phyloP scores from a whole-genome alignment of 164 flowering plant species.

The Liquidambar formosana region DNA sequence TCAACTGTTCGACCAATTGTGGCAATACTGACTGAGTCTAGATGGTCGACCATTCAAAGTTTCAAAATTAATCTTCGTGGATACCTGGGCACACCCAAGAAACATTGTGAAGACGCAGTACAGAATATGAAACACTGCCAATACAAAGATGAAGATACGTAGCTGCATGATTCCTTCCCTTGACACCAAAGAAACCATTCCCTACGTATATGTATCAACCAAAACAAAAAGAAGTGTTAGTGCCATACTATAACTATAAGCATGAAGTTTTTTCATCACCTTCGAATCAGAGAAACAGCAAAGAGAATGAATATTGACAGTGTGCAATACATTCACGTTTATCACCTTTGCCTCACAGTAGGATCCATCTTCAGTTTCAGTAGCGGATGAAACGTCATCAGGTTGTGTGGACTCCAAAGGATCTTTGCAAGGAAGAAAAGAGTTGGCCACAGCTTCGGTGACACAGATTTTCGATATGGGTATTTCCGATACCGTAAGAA shows the following conservation, averaged over 20 bases:
- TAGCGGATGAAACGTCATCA: not conserved
- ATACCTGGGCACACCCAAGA: constrained; percentile 22
- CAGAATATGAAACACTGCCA: constrained; percentile 23
- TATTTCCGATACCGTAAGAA: constrained; percentile 6
- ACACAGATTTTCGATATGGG: constrained; percentile 24
- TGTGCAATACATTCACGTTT: too few species aligned
- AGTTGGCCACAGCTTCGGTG: constrained; percentile 7
- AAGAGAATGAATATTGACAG: too few species aligned
- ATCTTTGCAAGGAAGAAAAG: constrained; percentile 21
- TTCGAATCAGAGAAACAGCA: too few species aligned
- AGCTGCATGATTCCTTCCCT: constrained; percentile 16
- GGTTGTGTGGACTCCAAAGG: not conserved
- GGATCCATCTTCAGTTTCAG: not conserved
- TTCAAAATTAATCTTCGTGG: not conserved
- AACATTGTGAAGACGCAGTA: constrained; percentile 14
- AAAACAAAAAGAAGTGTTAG: not conserved
- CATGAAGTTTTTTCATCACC: not conserved
- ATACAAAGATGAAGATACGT: constrained; percentile 12
- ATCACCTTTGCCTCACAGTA: constrained; percentile 5
- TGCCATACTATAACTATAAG: too few species aligned
- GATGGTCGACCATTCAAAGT: not conserved
- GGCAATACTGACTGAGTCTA: not conserved
- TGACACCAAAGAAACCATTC: constrained; percentile 15
- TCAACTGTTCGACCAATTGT: not conserved
- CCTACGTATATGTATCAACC: constrained; percentile 6